Evolutionary conservation across 2,329 filamentous ascomycete genomes (phyloP).

Genomic region (Aciculosporium take): DNA sequence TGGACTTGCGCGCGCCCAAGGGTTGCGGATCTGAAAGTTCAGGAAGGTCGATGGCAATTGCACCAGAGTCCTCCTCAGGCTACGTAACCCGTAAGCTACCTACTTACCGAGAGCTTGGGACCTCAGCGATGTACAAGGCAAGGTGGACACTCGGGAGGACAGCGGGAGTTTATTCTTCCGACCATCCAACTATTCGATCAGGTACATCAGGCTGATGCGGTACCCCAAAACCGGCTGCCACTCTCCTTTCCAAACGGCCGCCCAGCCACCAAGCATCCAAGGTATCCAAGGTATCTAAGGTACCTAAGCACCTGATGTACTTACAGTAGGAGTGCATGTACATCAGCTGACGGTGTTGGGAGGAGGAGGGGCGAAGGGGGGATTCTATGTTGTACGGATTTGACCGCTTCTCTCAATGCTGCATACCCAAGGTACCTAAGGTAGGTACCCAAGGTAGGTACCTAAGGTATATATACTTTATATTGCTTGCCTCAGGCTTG

Average conservation of each 20-base stretch:
- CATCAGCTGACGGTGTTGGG: too few species aligned
- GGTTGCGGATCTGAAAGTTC: slow-evolving; percentile 6
- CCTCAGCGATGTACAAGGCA: too few species aligned
- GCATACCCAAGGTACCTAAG: too few species aligned
- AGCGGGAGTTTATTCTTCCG: slow-evolving; percentile 8
- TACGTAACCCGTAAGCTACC: slow-evolving; percentile 4
- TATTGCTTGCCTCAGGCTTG: neutral
- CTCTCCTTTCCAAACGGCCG: neutral
- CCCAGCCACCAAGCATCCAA: neutral
- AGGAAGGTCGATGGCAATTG: slow-evolving; percentile 3
- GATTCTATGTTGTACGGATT: too few species aligned
- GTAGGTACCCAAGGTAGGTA: too few species aligned
- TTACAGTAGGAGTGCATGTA: too few species aligned
- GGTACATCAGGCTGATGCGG: too few species aligned
- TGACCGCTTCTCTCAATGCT: too few species aligned
- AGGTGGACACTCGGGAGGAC: slow-evolving; percentile 4
- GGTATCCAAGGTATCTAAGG: too few species aligned
- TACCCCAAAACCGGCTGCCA: neutral
- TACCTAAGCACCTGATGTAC: too few species aligned
- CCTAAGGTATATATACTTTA: too few species aligned
- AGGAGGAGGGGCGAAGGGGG: too few species aligned
- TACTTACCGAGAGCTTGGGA: neutral
- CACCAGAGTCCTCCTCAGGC: slow-evolving; percentile 4
- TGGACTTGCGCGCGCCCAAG: slow-evolving; percentile 18
- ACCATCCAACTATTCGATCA: slow-evolving; percentile 4